Conservation (phyloP, 2,329 filamentous ascomycete genomes). For the Xylariaceae sp. region DNA sequence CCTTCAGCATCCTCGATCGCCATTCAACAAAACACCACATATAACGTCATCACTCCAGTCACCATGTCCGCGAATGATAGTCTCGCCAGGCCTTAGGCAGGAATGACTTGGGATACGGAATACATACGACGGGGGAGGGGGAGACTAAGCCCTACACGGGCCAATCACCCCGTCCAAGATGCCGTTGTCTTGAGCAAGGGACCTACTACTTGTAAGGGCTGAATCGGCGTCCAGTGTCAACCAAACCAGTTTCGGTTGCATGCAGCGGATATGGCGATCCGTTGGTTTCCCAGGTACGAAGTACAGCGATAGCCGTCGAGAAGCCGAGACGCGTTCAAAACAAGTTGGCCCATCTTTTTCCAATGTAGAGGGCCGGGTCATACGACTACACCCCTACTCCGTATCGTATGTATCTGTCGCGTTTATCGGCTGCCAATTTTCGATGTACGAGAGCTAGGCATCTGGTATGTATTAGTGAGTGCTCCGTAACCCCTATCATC, state of each 20-base stretch:
- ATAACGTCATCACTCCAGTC: neutral
- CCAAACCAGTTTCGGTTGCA: neutral
- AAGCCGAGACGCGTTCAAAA: neutral
- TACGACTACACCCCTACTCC: neutral
- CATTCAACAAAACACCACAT: constrained; percentile 4
- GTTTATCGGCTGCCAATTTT: neutral
- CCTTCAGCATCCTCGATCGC: neutral
- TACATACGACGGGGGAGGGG: neutral
- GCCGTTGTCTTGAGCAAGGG: neutral
- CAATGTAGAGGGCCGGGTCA: neutral
- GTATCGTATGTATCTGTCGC: neutral
- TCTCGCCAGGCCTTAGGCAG: constrained; percentile 14
- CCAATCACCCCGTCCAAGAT: neutral
- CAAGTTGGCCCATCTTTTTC: neutral
- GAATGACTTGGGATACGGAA: constrained; percentile 1
- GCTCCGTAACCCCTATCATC: neutral
- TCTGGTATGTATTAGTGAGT: neutral
- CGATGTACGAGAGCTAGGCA: neutral
- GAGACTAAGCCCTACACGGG: constrained; percentile 1
- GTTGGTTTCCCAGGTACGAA: neutral
- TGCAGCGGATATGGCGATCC: constrained; percentile 3
- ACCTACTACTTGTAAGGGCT: constrained; percentile 3
- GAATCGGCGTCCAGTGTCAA: constrained; percentile 4
- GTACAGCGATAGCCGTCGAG: constrained; percentile 1
- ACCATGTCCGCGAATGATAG: constrained; percentile 7